Base-by-base conservation (phyloP, 2,329 filamentous ascomycete species). In the Aspergillus candidus region DNA sequence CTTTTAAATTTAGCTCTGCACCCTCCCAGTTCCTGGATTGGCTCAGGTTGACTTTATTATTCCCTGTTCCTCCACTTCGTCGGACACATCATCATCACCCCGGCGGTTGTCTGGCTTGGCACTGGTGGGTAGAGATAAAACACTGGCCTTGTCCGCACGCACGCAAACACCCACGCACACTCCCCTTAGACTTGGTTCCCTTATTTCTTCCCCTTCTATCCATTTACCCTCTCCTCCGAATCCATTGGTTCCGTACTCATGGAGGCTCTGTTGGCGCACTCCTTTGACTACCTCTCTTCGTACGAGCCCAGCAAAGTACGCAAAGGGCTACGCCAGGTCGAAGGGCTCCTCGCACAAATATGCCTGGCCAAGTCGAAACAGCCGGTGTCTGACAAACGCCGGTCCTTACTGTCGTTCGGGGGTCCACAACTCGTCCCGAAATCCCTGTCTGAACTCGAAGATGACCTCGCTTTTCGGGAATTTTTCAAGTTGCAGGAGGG, bases 401-500 rank as follows among this genome's bases (percentile, higher is more conserved):
- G 63, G 44, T 73, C 72, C 3, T 62, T 68, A 48, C 52, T 70
- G 36, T 56, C 66, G 4, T 58, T 66, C 31, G 66, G 64, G 22
- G 56, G 66, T 41, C 55, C 66, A 42, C 67, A 70, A 38, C 69
- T 71, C 8, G 66, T 69, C 27, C 70, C 72, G 41, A 89, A 87
- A 68, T 74, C 76, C 11, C 75, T 95, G 39, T 72, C 72, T 15
- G 83, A 88, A 45, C 71, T 96, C 50, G 77, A 79, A 40, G 79
- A 83, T 51, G 93, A 97, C 66, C 88, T 86, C 14, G 91, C 90
- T 14, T 97, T 96, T 63, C 77, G 88, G 54, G 89, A 96, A 68
- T 97, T 97, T 73, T 96, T 95, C 74, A 88, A 94, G 65, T 67
- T 97, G 53, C 93, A 98, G 67, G 90, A 97, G 62, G 88, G 90